Evolutionary conservation across 306 rosid species (phyloP), one percentile per base, ranked within the genome.

Genomic region (barrel medic (Medicago truncatula)): DNA sequence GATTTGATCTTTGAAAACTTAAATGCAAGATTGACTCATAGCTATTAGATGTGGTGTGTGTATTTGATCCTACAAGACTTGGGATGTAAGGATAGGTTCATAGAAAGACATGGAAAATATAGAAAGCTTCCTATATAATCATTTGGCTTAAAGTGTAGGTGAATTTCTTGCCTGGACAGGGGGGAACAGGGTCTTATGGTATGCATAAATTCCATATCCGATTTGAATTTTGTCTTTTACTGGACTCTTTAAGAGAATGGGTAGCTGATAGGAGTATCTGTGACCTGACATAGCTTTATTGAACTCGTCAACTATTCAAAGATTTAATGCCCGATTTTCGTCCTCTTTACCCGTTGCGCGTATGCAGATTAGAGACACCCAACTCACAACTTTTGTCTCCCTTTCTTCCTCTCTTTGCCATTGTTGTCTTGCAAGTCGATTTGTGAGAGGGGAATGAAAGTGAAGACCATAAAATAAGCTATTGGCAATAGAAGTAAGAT

Each of bases 1-100:
- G 17, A 59, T 59, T 60, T 28, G 8, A 60, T 60, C 41, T 14
- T 60, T 28, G 66, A 25, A 60, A 28, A 31, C 41, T 25, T 60
- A 60, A 14, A 25, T 60, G 66, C 14, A 25, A 25, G 17, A 4
- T 4, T 59, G 40, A 2, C 40, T 59, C 10, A 13, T 59, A 23
- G 65, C 65, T 59, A 13, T 59, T 59, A 59, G 65, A 16, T 40
- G 50, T 65, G 39, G 31, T 39, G 28, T 39, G 31, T 8, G 25
- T 65, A 38, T 65, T 65, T 64, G 52, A 65, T 16, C 47, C n/a
- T 17, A 65, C 15, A 65, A 36, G 47, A 64, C 70, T 63, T 28
- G 9, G 23, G 18, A 39, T 64, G 25, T 39, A n/a, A 39, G 50
- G 69, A 63, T 63, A 34, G 21, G 15, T 38, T 64, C 21, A 14